Evolutionary conservation across 129 eudicot genomes (phyloP).

Genomic region (Flaveria brownii): DNA sequence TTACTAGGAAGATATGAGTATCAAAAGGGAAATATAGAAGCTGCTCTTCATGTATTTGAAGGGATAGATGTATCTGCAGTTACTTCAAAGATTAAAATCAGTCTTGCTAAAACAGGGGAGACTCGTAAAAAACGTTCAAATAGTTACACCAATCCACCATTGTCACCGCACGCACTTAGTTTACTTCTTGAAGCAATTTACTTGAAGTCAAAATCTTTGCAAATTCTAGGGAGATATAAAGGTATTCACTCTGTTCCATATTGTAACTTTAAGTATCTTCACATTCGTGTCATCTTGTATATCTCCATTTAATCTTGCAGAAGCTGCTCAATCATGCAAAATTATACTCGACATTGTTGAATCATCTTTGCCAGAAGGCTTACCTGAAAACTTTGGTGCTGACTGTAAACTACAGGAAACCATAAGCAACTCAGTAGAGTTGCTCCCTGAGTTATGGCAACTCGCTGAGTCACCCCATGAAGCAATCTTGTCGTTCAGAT

Average conservation of each 20-base stretch:
- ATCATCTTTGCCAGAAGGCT: constrained; percentile 86
- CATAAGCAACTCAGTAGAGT: constrained; percentile 73
- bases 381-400: constrained; percentile 78
- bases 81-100: constrained; percentile 67
- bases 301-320: constrained; percentile 51
- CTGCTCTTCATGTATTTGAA: constrained; percentile 93
- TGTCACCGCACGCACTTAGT: constrained; percentile 76
- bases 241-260: constrained; percentile 42
- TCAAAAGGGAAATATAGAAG: constrained; percentile 93
- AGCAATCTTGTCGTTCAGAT: constrained; percentile 69
- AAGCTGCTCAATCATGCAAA: constrained; percentile 94
- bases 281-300: constrained; percentile 17
- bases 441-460: constrained; percentile 87
- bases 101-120: constrained; percentile 53
- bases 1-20: constrained; percentile 86
- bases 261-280: neutral
- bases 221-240: constrained; percentile 74
- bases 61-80: constrained; percentile 76
- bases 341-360: constrained; percentile 85
- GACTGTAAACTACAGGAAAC: constrained; percentile 96
- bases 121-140: constrained; percentile 58
- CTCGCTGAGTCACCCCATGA: constrained; percentile 76
- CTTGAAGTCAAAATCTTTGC: constrained; percentile 83
- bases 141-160: constrained; percentile 45
- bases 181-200: constrained; percentile 82